Percentiles rank a stretch among this genome's conserved stretches.
Evolutionary conservation across 192 early-diverging fungal species (phyloP).

Genomic region (Coemansia sp.): DNA sequence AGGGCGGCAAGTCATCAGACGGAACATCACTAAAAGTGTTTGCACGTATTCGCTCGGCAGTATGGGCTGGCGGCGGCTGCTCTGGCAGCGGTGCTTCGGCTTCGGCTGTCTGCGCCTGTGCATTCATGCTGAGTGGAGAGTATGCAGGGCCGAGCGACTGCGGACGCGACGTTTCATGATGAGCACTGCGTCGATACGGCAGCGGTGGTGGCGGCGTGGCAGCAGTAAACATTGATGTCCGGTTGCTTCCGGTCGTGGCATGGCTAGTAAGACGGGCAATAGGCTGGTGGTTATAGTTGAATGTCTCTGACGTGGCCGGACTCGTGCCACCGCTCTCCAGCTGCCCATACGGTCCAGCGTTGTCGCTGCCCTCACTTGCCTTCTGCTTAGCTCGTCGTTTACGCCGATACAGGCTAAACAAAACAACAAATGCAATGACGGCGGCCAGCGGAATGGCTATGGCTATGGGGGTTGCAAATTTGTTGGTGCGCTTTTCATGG

Average conservation of each 20-base stretch:
- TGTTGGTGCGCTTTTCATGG: background rate
- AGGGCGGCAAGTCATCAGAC: slow-evolving; percentile 43
- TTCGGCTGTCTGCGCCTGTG: background rate
- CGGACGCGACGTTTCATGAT: background rate
- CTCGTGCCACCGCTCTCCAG: slow-evolving; percentile 11
- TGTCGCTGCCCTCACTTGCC: background rate
- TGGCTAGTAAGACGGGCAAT: background rate
- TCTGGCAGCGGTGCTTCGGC: background rate
- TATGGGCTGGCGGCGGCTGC: slow-evolving; percentile 8
- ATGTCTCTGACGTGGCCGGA: slow-evolving; percentile 6
- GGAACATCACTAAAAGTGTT: slow-evolving; percentile 41
- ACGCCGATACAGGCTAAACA: slow-evolving; percentile 8
- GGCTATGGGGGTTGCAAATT: background rate
- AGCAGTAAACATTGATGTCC: slow-evolving; percentile 4
- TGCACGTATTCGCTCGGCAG: slow-evolving; percentile 21
- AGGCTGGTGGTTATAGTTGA: slow-evolving; percentile 7
- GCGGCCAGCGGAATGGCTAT: slow-evolving; percentile 7
- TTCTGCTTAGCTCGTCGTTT: background rate
- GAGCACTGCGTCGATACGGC: slow-evolving; percentile 2
- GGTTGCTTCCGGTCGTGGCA: slow-evolving; percentile 2
- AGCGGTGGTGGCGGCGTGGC: slow-evolving; percentile 2
- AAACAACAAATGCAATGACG: background rate
- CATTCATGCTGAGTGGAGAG: background rate
- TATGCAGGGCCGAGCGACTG: background rate
- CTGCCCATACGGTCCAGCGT: slow-evolving; percentile 7